Evolutionary conservation across 768 basidiomycete genomes (phyloP), one percentile per base, ranked within the genome.

Genomic region (Kwoniella newhampshirensis): DNA sequence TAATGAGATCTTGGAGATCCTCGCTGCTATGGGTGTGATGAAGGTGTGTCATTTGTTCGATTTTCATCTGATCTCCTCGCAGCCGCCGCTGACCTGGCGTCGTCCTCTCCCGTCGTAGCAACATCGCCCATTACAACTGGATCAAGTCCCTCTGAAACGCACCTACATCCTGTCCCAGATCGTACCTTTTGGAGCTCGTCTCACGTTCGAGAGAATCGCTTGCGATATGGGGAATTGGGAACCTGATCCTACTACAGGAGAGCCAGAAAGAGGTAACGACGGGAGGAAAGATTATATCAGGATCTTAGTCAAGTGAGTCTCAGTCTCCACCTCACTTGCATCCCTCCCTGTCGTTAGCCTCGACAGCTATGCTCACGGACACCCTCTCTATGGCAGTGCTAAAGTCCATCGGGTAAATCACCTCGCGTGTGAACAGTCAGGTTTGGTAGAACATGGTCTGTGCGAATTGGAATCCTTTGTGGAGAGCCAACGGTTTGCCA

Each of bases 1-100:
- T 71, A 89, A 91, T 72, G 80, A 87, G 68, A 88, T 93, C 83
- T 79, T 88, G 37, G 85, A 88, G 32, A 86, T 91, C 46, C 87
- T 85, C 62, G 70, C 81, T 75, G 77, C 88, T 69, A 54, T 83
- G 78, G 75, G 89, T 82, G 62, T 81, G 8, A 39, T 80, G 82
- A 47, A 84, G 81, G 68, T 66, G 47, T 46, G 66, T 58, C 39
- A 27, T 7, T 18, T 20, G 13, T 11, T 13, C 6, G 6, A 32
- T 32, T 6, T 32, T 32, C 32, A 32, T 13, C 40, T 8, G 17
- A n/a, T 7, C 18, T 42, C 21, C 21, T 8, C 21, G 17, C 32
- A 32, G 32, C 6, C 32, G 13, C 32, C 13, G 32, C 6, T 13
- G 13, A 6, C 32, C 32, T 32, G 6, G 13, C 32, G 7, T 32